phyloP scores from a whole-genome alignment of 176 grass and related monocot species.

The Saccharum officinarum region DNA sequence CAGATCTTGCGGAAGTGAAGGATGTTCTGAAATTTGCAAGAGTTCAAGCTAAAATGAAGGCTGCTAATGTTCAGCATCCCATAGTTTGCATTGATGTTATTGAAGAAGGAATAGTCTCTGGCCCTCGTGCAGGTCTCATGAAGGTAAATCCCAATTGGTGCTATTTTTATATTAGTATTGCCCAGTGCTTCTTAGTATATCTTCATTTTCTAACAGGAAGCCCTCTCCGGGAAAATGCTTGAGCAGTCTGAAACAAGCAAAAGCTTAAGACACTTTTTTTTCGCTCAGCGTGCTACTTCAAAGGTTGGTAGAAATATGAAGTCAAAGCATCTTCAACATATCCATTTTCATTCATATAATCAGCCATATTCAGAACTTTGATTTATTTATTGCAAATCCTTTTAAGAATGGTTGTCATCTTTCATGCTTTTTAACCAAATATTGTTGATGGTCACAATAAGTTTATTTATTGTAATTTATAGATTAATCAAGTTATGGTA shows the following conservation, averaged over 20 bases:
- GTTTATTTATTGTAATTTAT: not conserved
- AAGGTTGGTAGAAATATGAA: constrained; percentile 54
- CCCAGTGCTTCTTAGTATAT: constrained; percentile 13
- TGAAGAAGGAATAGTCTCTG: constrained; percentile 77
- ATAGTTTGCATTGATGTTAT: constrained; percentile 81
- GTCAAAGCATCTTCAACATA: constrained; percentile 6
- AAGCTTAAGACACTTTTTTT: constrained; percentile 78
- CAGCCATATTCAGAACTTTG: not conserved
- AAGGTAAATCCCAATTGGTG: constrained; percentile 56
- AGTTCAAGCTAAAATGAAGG: constrained; percentile 53
- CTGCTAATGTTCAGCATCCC: constrained; percentile 60
- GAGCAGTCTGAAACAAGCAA: constrained; percentile 72
- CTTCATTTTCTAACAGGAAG: constrained; percentile 55
- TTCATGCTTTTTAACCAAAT: not conserved
- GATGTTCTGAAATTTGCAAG: constrained; percentile 67
- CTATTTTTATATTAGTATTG: constrained; percentile 10
- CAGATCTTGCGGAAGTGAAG: constrained; percentile 47
- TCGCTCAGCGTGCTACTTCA: constrained; percentile 82
- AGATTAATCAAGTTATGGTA: not conserved
- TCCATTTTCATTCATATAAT: not conserved
- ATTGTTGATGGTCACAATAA: not conserved
- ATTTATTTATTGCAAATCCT: not conserved
- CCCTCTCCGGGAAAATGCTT: constrained; percentile 48
- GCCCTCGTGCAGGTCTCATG: constrained; percentile 64
- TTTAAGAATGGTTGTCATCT: not conserved